A percentile compares a stretch with the other conserved stretches of the same genome.
Conservation (phyloP, 495 filamentous ascomycete species). For the Astrothelium macrocarpum region DNA sequence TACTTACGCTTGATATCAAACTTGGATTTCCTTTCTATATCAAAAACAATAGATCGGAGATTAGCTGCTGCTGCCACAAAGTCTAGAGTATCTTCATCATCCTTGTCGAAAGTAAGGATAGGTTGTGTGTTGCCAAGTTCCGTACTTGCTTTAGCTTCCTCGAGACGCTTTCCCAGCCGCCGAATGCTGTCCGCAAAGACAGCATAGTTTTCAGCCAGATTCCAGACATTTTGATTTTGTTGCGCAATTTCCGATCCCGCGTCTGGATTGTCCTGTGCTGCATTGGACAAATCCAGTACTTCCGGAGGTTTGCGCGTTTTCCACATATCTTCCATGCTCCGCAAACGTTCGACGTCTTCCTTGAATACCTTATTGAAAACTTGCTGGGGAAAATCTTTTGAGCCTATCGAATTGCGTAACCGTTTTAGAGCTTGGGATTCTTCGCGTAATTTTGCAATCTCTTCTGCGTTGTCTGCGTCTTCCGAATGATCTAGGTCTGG, state of each 20-base stretch:
- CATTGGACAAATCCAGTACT: conserved; percentile 37
- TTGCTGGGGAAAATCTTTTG: conserved; percentile 62
- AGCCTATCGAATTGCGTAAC: conserved; percentile 76
- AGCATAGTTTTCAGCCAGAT: conserved; percentile 64
- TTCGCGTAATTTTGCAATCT: conserved; percentile 74
- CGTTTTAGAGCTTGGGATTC: conserved; percentile 76
- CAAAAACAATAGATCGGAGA: conserved; percentile 73
- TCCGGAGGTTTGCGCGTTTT: conserved; percentile 67
- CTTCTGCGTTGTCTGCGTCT: conserved; percentile 73
- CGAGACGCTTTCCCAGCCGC: conserved; percentile 62
- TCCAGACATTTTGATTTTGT: conserved; percentile 73
- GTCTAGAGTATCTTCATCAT: conserved; percentile 89
- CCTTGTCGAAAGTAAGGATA: conserved; percentile 86
- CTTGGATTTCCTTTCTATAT: conserved; percentile 76
- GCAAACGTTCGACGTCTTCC: conserved; percentile 70
- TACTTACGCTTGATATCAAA: conserved; percentile 75
- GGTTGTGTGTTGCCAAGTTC: conserved; percentile 42
- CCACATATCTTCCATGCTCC: conserved; percentile 97
- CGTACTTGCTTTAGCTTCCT: conserved; percentile 46
- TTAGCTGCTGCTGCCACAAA: conserved; percentile 90
- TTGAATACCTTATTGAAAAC: conserved; percentile 92
- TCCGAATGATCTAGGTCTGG: conserved; percentile 66
- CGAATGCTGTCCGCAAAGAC: conserved; percentile 79
- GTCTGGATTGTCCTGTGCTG: conserved; percentile 41
- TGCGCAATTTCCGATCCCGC: conserved; percentile 46